These are phyloP conservation scores for Lachancea fermentati DNA, from an alignment of 805 yeast species.

Conservation along the genomic window DNA sequence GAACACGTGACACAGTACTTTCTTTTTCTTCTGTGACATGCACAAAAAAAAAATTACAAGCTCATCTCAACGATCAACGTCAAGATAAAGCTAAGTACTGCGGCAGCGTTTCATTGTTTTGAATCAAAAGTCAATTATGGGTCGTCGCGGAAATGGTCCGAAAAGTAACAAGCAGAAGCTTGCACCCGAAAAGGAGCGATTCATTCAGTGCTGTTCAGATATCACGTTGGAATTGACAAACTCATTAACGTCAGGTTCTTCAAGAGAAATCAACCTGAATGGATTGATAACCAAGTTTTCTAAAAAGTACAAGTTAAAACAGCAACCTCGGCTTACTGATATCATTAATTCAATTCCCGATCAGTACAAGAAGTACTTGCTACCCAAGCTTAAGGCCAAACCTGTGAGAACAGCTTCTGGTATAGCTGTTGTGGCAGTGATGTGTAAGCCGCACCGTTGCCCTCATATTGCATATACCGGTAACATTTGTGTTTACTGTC, in stretches of 20 bases:
- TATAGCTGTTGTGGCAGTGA: slow-evolving; percentile 97
- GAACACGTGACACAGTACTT: no score
- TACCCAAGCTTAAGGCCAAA: slow-evolving; percentile 95
- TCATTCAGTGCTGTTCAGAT: slow-evolving; percentile 88
- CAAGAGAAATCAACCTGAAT: slow-evolving; percentile 63
- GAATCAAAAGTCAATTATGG: slow-evolving; percentile 30
- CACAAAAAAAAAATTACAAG: background rate
- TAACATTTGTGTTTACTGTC: slow-evolving; percentile 96
- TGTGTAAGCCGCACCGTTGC: slow-evolving; percentile 99
- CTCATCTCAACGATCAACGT: background rate
- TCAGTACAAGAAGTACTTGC: slow-evolving; percentile 82
- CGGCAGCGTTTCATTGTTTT: no score
- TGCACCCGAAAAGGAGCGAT: slow-evolving; percentile 90
- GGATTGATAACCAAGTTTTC: slow-evolving; percentile 82
- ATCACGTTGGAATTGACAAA: slow-evolving; percentile 80
- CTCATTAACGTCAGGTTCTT: slow-evolving; percentile 54
- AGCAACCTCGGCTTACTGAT: slow-evolving; percentile 92
- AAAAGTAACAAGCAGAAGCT: slow-evolving; percentile 52
- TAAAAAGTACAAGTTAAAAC: slow-evolving; percentile 83
- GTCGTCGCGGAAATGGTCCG: slow-evolving; percentile 35
- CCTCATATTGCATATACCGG: slow-evolving; percentile 99
- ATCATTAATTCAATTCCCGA: slow-evolving; percentile 94
- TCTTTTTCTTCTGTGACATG: no score
- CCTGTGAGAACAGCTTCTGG: slow-evolving; percentile 99
- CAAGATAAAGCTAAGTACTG: no score